Evolutionary conservation across 1,284 basidiomycete species (phyloP).

Genomic region (Pseudozyma thailandica): DNA sequence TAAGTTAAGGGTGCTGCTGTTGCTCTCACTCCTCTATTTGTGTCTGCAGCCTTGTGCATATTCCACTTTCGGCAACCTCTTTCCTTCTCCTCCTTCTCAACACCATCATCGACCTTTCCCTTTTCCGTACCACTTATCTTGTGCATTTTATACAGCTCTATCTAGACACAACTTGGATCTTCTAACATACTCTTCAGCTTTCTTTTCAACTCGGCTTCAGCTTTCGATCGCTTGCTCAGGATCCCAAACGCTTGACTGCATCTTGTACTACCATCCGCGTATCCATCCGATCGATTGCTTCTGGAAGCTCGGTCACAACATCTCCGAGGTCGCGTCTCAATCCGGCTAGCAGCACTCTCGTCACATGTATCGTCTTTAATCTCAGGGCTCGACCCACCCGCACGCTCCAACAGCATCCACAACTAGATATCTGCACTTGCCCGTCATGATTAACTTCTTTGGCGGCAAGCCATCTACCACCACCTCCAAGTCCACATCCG

Average conservation of each 20-base stretch:
- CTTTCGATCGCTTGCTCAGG: too few relatives aligned
- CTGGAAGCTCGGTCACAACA: neutral
- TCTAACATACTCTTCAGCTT: neutral
- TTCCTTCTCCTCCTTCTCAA: neutral
- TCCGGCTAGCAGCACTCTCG: neutral
- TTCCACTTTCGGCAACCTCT: neutral
- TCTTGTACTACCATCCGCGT: neutral
- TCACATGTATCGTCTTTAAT: constrained; percentile 1
- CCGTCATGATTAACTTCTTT: constrained; percentile 51
- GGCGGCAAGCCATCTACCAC: constrained; percentile 25
- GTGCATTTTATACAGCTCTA: too few relatives aligned
- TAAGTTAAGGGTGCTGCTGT: neutral
- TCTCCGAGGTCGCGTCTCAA: neutral
- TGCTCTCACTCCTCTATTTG: neutral
- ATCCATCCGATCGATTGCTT: neutral
- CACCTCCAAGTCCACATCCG: constrained; percentile 4
- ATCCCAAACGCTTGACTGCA: neutral
- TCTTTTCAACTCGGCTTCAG: too few relatives aligned
- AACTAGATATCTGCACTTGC: neutral
- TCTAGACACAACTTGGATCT: neutral
- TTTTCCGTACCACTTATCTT: neutral
- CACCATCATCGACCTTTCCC: neutral
- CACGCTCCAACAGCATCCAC: neutral
- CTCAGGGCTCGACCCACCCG: neutral
- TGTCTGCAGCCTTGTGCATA: constrained; percentile 10